Evolutionary conservation across 306 rosid species (phyloP).

Genomic region (Malus domestica): ASM211411v1 NC_041799.1:11352001-11352500

Average conservation of each 20-base stretch:
- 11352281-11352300: conserved; percentile 85
- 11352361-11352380: conserved; percentile 34
- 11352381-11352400: neutral
- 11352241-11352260: conserved; percentile 83
- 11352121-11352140: neutral
- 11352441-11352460: neutral
- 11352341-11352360: conserved; percentile 64
- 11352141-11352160: neutral
- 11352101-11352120: neutral
- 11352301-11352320: conserved; percentile 75
- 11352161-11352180: neutral
- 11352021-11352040: conserved; percentile 71
- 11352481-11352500: neutral
- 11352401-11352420: neutral
- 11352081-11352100: neutral
- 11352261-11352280: conserved; percentile 72
- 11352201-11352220: conserved; percentile 63
- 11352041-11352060: conserved; percentile 65
- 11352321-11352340: conserved; percentile 62
- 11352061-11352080: conserved; percentile 52
- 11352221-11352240: conserved; percentile 56
- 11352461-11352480: neutral
- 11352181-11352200: conserved; percentile 39
- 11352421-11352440: neutral
- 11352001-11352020: conserved; percentile 52